Base-by-base conservation (phyloP, 352 stramenopile species). In the Phytopythium delawarense region DNA sequence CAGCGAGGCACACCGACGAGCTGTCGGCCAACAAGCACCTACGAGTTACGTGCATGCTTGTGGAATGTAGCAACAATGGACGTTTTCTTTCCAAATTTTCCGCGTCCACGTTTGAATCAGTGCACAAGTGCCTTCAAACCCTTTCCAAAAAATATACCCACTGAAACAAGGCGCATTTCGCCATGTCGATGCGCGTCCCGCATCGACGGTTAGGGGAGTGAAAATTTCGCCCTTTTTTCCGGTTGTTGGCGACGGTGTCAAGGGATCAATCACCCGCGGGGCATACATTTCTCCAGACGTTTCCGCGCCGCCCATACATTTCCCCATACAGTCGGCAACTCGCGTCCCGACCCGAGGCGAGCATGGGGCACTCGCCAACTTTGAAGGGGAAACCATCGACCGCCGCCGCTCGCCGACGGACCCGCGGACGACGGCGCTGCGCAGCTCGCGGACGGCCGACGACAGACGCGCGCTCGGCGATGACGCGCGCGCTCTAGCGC, bases 181-280 rank as follows among this genome's bases (percentile, higher is more conserved):
- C 35, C 28, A 32, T 32, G 15, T n/a, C 21, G 23, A 34, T 35
- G 46, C 21, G 45, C 45, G 48, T 25, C 30, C 46, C 68, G 25
- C 9, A 23, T 46, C 44, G 65, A 72, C 48, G 77, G 70, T 70
- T 89, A 88, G 80, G 80, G 78, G 55, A 83, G 32, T 82, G 78
- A 90, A 90, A 90, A 69, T 90, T 90, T 90, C 67, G 65, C 53
- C 48, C 64, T 54, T 65, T 59, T 48, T 48, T 28, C 53, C 23
- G 39, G n/a, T 45, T 35, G n/a, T 13, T 21, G 34, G 39, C 35
- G 25, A 30, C 25, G 49, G 25, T 25, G 49, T 23, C 28, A 30
- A 42, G 16, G 50, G 28, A 13, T 57, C 51, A 57, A 40, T 23
- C 37, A 21, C 11, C 23, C 11, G 45, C 42, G 25, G 25, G 25